Percentiles rank a stretch among this genome's conserved stretches.
phyloP scores from a whole-genome alignment of 108 stramenopile genomes.

The Licmophora abbreviata region DNA sequence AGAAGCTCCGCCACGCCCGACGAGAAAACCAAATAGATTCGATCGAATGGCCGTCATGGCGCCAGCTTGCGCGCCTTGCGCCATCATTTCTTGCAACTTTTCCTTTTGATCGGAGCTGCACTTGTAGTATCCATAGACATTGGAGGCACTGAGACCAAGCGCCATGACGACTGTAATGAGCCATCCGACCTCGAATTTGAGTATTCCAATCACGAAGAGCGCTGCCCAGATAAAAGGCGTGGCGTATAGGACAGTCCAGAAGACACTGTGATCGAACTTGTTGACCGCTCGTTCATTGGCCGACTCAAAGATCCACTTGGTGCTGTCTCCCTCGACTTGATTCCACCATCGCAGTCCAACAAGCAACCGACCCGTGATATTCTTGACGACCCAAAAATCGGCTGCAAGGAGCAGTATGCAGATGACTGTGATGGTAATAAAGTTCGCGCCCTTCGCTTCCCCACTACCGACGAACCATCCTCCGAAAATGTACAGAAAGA shows the following conservation, averaged over 20 bases:
- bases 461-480: constrained; percentile 26
- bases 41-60: constrained; percentile 47
- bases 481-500: constrained; percentile 86
- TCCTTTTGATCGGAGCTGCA: constrained; percentile 86
- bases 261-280: constrained; percentile 78
- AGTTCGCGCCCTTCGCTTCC: constrained; percentile 36
- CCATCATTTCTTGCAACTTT: constrained; percentile 62
- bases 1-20: too few species aligned
- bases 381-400: constrained; percentile 98
- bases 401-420: constrained; percentile 88
- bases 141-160: constrained; percentile 67
- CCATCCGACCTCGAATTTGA: constrained; percentile 81
- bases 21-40: too few species aligned
- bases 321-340: constrained; percentile 79
- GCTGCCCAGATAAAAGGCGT: constrained; percentile 77
- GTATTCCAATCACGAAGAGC: constrained; percentile 60
- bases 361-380: constrained; percentile 78
- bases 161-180: constrained; percentile 81
- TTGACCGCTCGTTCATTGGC: constrained; percentile 18
- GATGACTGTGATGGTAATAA: constrained; percentile 82
- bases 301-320: constrained; percentile 90
- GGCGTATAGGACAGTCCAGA: constrained; percentile 90
- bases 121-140: constrained; percentile 95
- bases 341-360: constrained; percentile 98
- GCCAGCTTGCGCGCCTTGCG: constrained; percentile 54